Evolutionary conservation across 1,284 basidiomycete genomes (phyloP).

Genomic region (Cryptococcus maquisensis): DNA sequence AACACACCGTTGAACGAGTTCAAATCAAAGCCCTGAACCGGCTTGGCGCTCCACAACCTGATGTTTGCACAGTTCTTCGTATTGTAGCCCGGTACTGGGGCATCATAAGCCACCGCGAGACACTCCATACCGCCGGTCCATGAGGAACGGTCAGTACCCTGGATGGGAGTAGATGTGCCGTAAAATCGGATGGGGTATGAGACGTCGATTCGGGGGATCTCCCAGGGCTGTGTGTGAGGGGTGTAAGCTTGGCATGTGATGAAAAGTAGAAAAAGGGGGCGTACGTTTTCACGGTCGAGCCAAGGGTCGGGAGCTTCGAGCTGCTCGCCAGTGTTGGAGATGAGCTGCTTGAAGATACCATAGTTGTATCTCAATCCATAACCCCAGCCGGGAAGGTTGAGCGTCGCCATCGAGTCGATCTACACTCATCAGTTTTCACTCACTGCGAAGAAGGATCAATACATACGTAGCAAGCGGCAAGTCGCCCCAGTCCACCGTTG

Average conservation of each 20-base stretch:
- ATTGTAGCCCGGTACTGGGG: conserved; percentile 75
- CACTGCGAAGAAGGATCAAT: neutral
- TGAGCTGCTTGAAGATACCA: conserved; percentile 90
- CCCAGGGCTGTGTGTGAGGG: conserved; percentile 55
- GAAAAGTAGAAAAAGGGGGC: conserved; percentile 1
- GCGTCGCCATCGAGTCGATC: conserved; percentile 58
- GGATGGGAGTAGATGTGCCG: conserved; percentile 66
- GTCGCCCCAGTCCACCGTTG: conserved; percentile 75
- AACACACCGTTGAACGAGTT: conserved; percentile 77
- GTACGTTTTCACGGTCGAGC: conserved; percentile 74
- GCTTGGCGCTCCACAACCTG: conserved; percentile 62
- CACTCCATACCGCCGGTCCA: conserved; percentile 92
- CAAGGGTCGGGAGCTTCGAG: conserved; percentile 90
- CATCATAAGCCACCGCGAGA: conserved; percentile 81
- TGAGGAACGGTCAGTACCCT: conserved; percentile 59
- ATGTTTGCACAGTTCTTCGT: conserved; percentile 52
- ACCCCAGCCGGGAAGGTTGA: conserved; percentile 80
- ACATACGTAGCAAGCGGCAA: conserved; percentile 83
- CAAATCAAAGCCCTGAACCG: conserved; percentile 85
- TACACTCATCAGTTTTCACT: conserved; percentile 14
- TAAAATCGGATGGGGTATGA: conserved; percentile 70
- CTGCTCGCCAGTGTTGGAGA: conserved; percentile 66
- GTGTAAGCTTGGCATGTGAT: neutral
- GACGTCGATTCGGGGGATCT: conserved; percentile 79
- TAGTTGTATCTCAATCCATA: conserved; percentile 81